Conservation (phyloP, 768 basidiomycete species). For the Termitomyces heimii region DNA sequence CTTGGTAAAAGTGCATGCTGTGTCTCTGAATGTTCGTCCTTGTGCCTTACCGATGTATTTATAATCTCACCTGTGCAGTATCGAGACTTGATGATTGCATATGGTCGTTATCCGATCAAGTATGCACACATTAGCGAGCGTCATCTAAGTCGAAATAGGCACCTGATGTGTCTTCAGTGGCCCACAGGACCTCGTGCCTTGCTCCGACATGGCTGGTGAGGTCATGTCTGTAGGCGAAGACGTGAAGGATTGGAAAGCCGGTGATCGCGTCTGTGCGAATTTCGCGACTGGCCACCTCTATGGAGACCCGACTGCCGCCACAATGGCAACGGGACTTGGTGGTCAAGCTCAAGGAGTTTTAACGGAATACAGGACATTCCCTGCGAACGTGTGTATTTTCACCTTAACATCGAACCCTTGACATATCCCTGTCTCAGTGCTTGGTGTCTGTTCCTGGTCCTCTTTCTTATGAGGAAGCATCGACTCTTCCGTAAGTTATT, state of each 20-base stretch:
- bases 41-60: not conserved
- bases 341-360: slow-evolving; percentile 46
- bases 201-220: slow-evolving; percentile 54
- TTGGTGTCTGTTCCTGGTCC: slow-evolving; percentile 50
- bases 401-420: not conserved
- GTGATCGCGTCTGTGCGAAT: slow-evolving; percentile 55
- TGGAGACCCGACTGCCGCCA: slow-evolving; percentile 32
- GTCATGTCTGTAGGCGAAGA: slow-evolving; percentile 40
- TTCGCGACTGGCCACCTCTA: slow-evolving; percentile 42
- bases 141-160: not conserved
- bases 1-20: slow-evolving; percentile 49
- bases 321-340: slow-evolving; percentile 33
- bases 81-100: slow-evolving; percentile 42
- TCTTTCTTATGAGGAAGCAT: slow-evolving; percentile 57
- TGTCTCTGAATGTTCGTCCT: slow-evolving; percentile 42
- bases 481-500: slow-evolving; percentile 45
- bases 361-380: slow-evolving; percentile 48
- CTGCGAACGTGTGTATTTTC: slow-evolving; percentile 26
- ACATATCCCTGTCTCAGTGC: slow-evolving; percentile 21
- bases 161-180: not conserved
- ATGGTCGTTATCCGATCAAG: slow-evolving; percentile 30
- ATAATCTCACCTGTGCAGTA: slow-evolving; percentile 24
- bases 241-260: slow-evolving; percentile 42
- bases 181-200: slow-evolving; percentile 25
- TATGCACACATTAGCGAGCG: slow-evolving; percentile 5